Evolutionary conservation across 371 early-diverging fungal genomes (phyloP).

Genomic region (Capillidium rhysosporum): DNA sequence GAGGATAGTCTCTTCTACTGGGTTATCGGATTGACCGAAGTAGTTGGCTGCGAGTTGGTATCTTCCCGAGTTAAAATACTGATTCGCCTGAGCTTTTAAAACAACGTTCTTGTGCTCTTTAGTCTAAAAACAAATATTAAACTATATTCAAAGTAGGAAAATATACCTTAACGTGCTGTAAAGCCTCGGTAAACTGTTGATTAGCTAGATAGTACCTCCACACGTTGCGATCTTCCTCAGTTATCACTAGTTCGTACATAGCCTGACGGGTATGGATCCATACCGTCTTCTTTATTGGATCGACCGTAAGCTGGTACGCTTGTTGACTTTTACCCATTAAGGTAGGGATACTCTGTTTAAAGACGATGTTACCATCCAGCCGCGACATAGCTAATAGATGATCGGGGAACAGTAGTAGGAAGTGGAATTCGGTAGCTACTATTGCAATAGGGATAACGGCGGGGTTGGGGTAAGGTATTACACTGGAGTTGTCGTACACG

Average conservation of each 20-base stretch:
- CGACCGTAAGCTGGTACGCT: slow-evolving; percentile 20
- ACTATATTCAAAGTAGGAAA: neutral
- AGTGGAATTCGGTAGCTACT: slow-evolving; percentile 72
- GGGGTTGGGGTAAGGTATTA: slow-evolving; percentile 38
- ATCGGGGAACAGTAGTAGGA: slow-evolving; percentile 53
- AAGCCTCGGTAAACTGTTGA: slow-evolving; percentile 48
- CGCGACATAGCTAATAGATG: slow-evolving; percentile 52
- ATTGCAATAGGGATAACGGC: slow-evolving; percentile 47
- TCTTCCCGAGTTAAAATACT: slow-evolving; percentile 49
- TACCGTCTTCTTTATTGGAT: slow-evolving; percentile 54
- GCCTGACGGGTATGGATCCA: slow-evolving; percentile 67
- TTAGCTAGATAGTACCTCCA: slow-evolving; percentile 72
- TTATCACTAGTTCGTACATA: slow-evolving; percentile 68
- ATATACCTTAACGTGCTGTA: slow-evolving; percentile 46
- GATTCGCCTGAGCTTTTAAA: slow-evolving; percentile 63
- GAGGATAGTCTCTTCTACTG: slow-evolving; percentile 72
- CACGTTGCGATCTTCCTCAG: slow-evolving; percentile 77
- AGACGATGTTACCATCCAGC: slow-evolving; percentile 59
- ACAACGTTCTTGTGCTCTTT: slow-evolving; percentile 52
- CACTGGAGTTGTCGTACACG: slow-evolving; percentile 49
- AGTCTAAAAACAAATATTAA: slow-evolving; percentile 14
- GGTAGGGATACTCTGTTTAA: slow-evolving; percentile 50
- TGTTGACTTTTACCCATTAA: slow-evolving; percentile 14
- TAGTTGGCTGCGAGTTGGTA: slow-evolving; percentile 60
- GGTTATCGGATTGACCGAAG: slow-evolving; percentile 56